Evolutionary conservation across 2,329 filamentous ascomycete genomes (phyloP).

Genomic region (Venturia nashicola): DNA sequence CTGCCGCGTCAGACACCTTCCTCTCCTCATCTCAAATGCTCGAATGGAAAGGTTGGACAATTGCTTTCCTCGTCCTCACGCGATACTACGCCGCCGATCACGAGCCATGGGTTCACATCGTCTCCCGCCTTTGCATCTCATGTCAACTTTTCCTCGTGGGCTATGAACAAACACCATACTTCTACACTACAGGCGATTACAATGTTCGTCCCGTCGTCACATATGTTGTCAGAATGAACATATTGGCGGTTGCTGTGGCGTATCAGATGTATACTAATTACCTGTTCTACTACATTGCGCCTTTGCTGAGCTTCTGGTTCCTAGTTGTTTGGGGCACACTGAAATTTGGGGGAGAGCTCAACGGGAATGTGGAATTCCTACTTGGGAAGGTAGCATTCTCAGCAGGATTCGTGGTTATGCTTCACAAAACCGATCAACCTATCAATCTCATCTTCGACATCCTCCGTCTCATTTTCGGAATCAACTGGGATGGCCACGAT

Average conservation of each 20-base stretch:
- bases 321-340: constrained; percentile 40
- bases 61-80: constrained; percentile 38
- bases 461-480: constrained; percentile 31
- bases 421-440: neutral
- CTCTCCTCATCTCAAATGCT: constrained; percentile 42
- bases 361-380: neutral
- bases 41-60: constrained; percentile 53
- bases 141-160: constrained; percentile 51
- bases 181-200: constrained; percentile 44
- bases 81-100: constrained; percentile 41
- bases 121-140: constrained; percentile 35
- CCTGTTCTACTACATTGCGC: constrained; percentile 46
- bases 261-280: constrained; percentile 46
- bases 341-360: neutral
- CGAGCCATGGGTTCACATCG: constrained; percentile 13
- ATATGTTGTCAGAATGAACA: constrained; percentile 46
- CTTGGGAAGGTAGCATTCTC: constrained; percentile 5
- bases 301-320: constrained; percentile 51
- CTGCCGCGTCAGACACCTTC: constrained; percentile 20
- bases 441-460: constrained; percentile 25
- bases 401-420: neutral
- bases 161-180: constrained; percentile 49
- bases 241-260: constrained; percentile 40
- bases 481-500: constrained; percentile 37
- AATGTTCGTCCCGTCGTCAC: constrained; percentile 39